Evolutionary conservation across 768 basidiomycete genomes (phyloP), one percentile per base, ranked within the genome.

Genomic region (Gloeopeniophorella convolvens): DNA sequence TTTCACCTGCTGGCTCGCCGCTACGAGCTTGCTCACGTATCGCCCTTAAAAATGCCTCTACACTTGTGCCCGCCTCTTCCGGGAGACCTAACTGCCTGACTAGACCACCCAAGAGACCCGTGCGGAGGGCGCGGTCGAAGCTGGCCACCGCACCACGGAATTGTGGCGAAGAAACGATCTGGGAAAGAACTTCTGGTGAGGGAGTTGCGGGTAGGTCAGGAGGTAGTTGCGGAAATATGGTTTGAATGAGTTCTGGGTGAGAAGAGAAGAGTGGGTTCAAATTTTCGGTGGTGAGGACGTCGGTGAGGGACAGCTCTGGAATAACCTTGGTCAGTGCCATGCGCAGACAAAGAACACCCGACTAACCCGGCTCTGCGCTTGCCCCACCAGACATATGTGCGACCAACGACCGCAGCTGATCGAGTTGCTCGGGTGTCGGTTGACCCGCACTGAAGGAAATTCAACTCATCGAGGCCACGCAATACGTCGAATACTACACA

Each of bases 51-150:
- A 95, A 95, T 5, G 88, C 80, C 34, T 71, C 78, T 5, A 93
- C 73, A 4, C 89, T 80, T 4, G 74, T 75, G 0, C 90, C 92
- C 7, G 92, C 92, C 59, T 85, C 85, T 60, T 86, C 89, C 0
- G 89, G 88, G 31, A 96, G 68, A 2, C 91, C 92, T 6, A 96
- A 71, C 21, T 81, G 77, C 28, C 82, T 71, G 50, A 95, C 89
- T 16, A 94, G 72, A 1, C 75, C 79, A 5, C 82, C 83, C 2
- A 93, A 69, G 43, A 90, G 66, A 7, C 92, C 92, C 0, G 87
- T 92, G 42, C 83, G 72, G 47, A 96, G 71, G 5, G 90, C 92
- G 61, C 85, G 82, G 62, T 96, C 92, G 40, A 96, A 77, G 62
- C 78, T 86, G 3, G 78, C 70, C 16, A 93, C 86, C 1, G 88